Evolutionary conservation across 805 yeast genomes (phyloP), one percentile per base, ranked within the genome.

Genomic region (Naumovozyma castellii): DNA sequence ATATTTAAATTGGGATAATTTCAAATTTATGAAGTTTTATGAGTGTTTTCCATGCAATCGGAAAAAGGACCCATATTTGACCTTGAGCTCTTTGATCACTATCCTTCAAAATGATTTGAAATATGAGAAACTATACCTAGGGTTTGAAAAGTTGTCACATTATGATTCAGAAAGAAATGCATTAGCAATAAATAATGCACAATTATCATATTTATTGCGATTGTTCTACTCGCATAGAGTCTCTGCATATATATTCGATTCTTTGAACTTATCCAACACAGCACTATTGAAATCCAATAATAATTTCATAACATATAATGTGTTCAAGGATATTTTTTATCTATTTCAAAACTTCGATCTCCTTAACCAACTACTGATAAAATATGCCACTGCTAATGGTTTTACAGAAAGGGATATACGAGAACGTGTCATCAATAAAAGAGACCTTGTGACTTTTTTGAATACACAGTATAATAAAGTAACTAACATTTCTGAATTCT

Each of bases 51-150:
- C 57, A 2, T 49, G 42, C 16, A 46, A 44, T 2, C 36, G 35
- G 15, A 19, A 19, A 2, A 36, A 32, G 13, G 19, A 18, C 3
- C 43, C 62, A 10, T 58, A 53, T 41, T 44, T 68, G 25, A 59
- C 64, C 33, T 48, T 67, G 29, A 66, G 64, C 43, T 65, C 70
- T 2, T 47, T 67, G n/a, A 59, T 66, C 3, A 59, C 69, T 0
- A 57, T 67, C 32, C 37, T 68, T n/a, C 69, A 67, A 43, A 62
- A 54, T 33, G 73, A 68, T 40, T 51, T 68, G 41, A 53, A 62
- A 25, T 53, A 60, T 42, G 66, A 64, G 38, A 64, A 60, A 43
- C 44, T 67, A 5, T 47, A 47, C 28, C 46, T 56, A 27, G 62
- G 64, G 16, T 61, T 62, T 49, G 50, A 61, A 32, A 52, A 45